Evolutionary conservation across 1,139 yeast species (phyloP), one percentile per base, ranked within the genome.

Genomic region (Pichia sp.): DNA sequence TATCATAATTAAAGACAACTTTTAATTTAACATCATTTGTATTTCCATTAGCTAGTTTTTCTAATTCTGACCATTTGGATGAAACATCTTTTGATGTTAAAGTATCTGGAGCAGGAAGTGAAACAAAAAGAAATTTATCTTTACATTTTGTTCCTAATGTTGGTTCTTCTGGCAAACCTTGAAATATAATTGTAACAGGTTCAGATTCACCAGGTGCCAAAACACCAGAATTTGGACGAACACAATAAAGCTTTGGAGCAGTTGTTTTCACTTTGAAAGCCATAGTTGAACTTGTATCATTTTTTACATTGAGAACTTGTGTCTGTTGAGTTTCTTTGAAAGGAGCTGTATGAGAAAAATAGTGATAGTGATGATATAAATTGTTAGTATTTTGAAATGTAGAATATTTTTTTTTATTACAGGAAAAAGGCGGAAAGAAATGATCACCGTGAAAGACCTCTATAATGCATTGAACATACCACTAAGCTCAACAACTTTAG

Each of bases 241-340:
- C 97, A 66, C 96, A 87, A 71, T 90, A 65, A 64, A 87, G 74
- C 65, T 87, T 90, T 49, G 99, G 99, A 12, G 97, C 97, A 9
- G 99, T 92, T 41, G 99, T 92, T 69, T 92, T 94, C 61, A 94
- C 97, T 71, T 94, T 94, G 73, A 87, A 92, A 30, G 96, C 96
- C 59, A 78, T 68, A 35, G 79, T 69, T 42, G 68, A 68, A 30
- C 68, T 63, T 20, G 59, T 47, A 47, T 78, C 75, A 69, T 92
- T 92, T 49, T 76, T 71, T 58, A 90, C 78, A 43, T 75, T 70
- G 60, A 87, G 76, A 53, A 75, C 71, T 61, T 82, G 84, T 24
- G 94, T 82, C 40, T 83, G 75, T 55, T 84, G 81, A 56, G 78
- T 73, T 23, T 39, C 37, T 58, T 85, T 79, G 64, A 87, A 82